A percentile compares a stretch with the other conserved stretches of the same genome.
These are phyloP conservation scores for Ustulina deusta DNA, from an alignment of 2,329 filamentous ascomycete genomes.

Conservation along the genomic window DNA sequence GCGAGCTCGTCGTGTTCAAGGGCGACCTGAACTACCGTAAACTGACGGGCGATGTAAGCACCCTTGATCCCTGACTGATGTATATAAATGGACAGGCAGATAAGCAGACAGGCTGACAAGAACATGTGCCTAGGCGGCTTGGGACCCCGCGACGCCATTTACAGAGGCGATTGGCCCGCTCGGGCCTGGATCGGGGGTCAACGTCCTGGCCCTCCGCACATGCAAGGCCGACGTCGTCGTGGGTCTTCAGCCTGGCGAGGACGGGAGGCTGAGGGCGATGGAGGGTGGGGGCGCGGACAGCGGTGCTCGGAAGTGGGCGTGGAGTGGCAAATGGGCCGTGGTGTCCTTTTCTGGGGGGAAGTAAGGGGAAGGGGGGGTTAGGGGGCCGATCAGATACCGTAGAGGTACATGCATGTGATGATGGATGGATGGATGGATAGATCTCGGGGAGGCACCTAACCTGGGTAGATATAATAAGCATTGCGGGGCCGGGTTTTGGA, in stretches of 20 bases:
- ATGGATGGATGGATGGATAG: neutral
- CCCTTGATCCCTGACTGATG: neutral
- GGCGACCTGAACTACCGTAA: slow-evolving; percentile 98
- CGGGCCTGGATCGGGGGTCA: slow-evolving; percentile 82
- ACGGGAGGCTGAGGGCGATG: slow-evolving; percentile 79
- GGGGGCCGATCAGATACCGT: neutral
- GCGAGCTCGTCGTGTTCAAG: slow-evolving; percentile 94
- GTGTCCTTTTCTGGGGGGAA: slow-evolving; percentile 84
- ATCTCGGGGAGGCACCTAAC: too few relatives aligned
- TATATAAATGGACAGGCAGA: neutral
- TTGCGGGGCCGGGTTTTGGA: neutral
- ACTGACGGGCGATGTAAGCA: slow-evolving; percentile 85
- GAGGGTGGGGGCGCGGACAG: slow-evolving; percentile 78
- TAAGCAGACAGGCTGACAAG: slow-evolving; percentile 19
- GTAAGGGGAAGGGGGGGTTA: slow-evolving; percentile 33
- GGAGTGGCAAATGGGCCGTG: slow-evolving; percentile 97
- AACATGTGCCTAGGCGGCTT: slow-evolving; percentile 67
- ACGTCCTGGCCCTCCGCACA: slow-evolving; percentile 87
- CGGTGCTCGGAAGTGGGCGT: slow-evolving; percentile 86
- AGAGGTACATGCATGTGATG: neutral
- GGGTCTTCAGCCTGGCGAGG: slow-evolving; percentile 82
- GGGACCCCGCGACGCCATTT: slow-evolving; percentile 91
- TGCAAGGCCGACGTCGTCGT: slow-evolving; percentile 98
- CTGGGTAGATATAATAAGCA: neutral
- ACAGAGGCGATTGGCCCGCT: slow-evolving; percentile 85